Conservation (phyloP, 495 filamentous ascomycete genomes). For the Cairneyella variabilis region DNA sequence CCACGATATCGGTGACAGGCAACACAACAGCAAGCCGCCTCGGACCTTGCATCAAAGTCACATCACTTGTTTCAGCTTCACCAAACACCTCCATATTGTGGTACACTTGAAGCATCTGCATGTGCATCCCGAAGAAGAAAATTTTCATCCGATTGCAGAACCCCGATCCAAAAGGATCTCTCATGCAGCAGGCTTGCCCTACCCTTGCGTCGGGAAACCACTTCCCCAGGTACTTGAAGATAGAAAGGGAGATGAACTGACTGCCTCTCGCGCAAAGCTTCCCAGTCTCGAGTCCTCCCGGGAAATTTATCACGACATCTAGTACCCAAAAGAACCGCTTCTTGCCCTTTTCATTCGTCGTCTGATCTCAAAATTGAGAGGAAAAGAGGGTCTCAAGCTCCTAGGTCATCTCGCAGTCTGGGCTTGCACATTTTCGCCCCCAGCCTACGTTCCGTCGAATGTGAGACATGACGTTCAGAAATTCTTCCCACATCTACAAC, state of each 20-base stretch:
- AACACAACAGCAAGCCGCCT: not conserved
- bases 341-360: too few species aligned
- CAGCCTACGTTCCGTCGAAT: too few species aligned
- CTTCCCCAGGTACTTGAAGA: too few species aligned
- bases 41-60: not conserved
- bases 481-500: constrained; percentile 2
- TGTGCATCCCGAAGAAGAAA: constrained; percentile 7
- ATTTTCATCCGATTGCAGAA: not conserved
- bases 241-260: not conserved
- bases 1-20: not conserved
- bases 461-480: constrained; percentile 18
- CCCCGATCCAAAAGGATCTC: too few species aligned
- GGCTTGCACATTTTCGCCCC: too few species aligned
- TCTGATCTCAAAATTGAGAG: not conserved
- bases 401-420: too few species aligned
- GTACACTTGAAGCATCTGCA: not conserved
- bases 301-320: not conserved
- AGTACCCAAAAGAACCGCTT: too few species aligned
- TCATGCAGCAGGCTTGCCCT: too few species aligned
- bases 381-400: not conserved
- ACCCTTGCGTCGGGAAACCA: too few species aligned
- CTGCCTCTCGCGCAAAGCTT: constrained; percentile 1
- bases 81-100: too few species aligned
- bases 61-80: not conserved
- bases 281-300: constrained; percentile 1